Evolutionary conservation across 208 protist genomes (phyloP).

Genomic region (Leishmania martiniquensis): DNA sequence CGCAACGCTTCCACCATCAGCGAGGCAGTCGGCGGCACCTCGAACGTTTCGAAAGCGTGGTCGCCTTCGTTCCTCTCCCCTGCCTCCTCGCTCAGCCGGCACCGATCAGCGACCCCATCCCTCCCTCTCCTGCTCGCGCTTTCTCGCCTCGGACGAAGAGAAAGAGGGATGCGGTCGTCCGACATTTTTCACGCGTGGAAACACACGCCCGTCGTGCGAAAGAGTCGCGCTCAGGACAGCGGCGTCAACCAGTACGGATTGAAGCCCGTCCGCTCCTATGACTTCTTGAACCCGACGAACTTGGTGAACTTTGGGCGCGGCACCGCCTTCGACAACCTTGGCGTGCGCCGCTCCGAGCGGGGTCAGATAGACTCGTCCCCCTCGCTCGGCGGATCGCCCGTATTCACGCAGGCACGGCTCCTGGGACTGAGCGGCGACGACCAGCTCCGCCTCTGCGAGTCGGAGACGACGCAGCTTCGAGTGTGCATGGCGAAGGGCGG

Average conservation of each 20-base stretch:
- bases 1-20: not conserved
- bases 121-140: not conserved
- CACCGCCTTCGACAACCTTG: conserved; percentile 87
- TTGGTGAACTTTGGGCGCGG: conserved; percentile 90
- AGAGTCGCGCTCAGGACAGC: conserved; percentile 64
- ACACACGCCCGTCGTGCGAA: conserved; percentile 68
- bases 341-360: conserved; percentile 73
- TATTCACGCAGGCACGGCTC: conserved; percentile 83
- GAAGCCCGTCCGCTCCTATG: conserved; percentile 76
- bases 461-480: conserved; percentile 85
- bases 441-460: conserved; percentile 80
- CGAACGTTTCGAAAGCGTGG: not conserved
- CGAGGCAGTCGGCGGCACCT: not conserved
- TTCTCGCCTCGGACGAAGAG: not conserved
- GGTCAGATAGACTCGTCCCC: conserved; percentile 86
- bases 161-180: conserved; percentile 58
- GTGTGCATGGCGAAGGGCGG: conserved; percentile 89
- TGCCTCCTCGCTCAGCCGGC: not conserved
- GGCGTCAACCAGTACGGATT: conserved; percentile 92
- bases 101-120: not conserved
- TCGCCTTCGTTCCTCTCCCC: not conserved
- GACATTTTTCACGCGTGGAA: conserved; percentile 74
- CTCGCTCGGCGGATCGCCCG: conserved; percentile 74
- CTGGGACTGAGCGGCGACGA: conserved; percentile 83
- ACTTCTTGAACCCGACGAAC: conserved; percentile 90